Conservation (phyloP, 495 filamentous ascomycete species). For the Aspergillus hancockii region DNA sequence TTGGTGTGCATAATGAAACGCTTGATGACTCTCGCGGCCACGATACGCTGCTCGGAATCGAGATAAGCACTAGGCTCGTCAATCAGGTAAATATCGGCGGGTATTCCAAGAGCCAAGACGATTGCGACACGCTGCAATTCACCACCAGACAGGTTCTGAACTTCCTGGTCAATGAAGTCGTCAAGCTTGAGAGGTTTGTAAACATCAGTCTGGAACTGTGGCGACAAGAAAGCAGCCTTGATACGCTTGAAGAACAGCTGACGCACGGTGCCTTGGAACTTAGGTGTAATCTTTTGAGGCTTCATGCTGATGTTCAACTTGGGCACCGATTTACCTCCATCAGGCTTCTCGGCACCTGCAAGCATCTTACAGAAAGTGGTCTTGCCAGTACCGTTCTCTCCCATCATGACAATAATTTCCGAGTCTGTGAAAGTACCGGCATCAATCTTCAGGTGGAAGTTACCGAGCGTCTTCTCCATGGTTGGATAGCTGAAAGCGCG, state of each 20-base stretch:
- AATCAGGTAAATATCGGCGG: conserved; percentile 98
- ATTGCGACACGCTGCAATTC: conserved; percentile 98
- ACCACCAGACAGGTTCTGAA: conserved; percentile 97
- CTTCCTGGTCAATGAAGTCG: conserved; percentile 99
- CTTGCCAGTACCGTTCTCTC: conserved; percentile 94
- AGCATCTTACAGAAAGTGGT: conserved; percentile 97
- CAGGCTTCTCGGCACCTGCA: conserved; percentile 89
- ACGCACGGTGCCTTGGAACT: conserved; percentile 93
- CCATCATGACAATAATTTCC: conserved; percentile 99
- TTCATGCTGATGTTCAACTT: conserved; percentile 99
- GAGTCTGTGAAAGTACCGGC: conserved; percentile 90
- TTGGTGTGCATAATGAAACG: conserved; percentile 99
- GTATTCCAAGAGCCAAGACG: conserved; percentile 88
- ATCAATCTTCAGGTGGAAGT: conserved; percentile 83
- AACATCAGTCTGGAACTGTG: conserved; percentile 98
- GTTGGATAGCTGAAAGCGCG: conserved; percentile 82
- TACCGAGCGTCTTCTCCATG: conserved; percentile 93
- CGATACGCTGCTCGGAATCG: conserved; percentile 98
- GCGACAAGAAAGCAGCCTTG: conserved; percentile 90
- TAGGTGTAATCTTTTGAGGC: conserved; percentile 98
- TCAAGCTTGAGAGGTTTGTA: conserved; percentile 98
- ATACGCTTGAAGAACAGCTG: conserved; percentile 97
- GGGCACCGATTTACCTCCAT: conserved; percentile 71
- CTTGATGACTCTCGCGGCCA: conserved; percentile 96
- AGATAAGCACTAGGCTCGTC: conserved; percentile 95